A percentile compares a stretch with the other conserved stretches of the same genome.
Evolutionary conservation across 1,139 yeast species (phyloP).

Genomic region (Suhomyces anneliseae): DNA sequence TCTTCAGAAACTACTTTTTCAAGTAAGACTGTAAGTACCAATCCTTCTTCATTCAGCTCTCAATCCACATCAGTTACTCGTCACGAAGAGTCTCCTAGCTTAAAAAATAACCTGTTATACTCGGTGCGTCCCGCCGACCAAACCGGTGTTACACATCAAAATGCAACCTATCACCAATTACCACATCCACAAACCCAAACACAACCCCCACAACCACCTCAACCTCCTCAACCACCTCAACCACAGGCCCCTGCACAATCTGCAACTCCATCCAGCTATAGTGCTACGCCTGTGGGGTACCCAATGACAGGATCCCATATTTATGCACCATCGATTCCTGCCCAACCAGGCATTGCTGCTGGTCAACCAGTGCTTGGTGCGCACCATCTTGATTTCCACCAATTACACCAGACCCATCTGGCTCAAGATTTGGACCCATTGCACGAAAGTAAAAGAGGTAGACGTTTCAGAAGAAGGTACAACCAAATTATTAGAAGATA

Average conservation of each 20-base stretch:
- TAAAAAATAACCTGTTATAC: background rate
- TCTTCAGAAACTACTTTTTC: background rate
- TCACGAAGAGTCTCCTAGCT: background rate
- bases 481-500: conserved; percentile 71
- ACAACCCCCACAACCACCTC: background rate
- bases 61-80: background rate
- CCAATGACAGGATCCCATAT: background rate
- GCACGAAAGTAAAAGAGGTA: conserved; percentile 17
- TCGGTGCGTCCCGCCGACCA: background rate
- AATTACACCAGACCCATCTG: conserved; percentile 10
- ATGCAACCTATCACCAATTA: background rate
- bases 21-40: background rate
- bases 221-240: background rate
- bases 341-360: conserved; percentile 8
- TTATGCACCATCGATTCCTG: background rate
- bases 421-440: conserved; percentile 14
- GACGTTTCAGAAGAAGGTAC: conserved; percentile 65
- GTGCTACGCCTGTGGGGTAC: background rate
- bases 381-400: conserved; percentile 10
- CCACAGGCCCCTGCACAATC: background rate
- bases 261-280: background rate
- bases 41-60: background rate
- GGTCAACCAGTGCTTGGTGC: conserved; percentile 8
- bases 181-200: background rate
- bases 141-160: background rate